Evolutionary conservation across 108 stramenopile species (phyloP).

Genomic region (Stephanodiscus triporus): DNA sequence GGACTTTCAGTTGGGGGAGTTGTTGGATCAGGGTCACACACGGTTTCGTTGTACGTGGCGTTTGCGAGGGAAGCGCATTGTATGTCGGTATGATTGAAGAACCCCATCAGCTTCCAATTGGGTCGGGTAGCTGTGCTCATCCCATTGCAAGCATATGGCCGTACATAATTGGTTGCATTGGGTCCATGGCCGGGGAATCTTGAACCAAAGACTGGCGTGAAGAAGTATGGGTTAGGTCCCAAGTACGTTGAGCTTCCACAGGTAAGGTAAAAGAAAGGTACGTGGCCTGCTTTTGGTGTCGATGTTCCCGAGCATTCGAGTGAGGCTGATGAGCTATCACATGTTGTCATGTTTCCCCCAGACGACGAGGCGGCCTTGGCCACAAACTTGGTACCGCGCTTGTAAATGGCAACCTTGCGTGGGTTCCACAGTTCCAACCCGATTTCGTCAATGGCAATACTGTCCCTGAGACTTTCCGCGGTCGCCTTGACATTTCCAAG

Average conservation of each 20-base stretch:
- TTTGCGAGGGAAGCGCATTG: constrained; percentile 11
- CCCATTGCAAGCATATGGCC: constrained; percentile 28
- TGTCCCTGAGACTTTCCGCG: constrained; percentile 9
- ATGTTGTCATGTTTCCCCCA: constrained; percentile 1
- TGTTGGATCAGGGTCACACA: neutral
- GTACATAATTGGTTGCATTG: neutral
- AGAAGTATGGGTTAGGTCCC: constrained; percentile 26
- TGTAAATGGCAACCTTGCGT: constrained; percentile 9
- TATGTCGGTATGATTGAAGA: constrained; percentile 3
- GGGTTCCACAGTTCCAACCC: constrained; percentile 1
- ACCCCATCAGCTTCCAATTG: constrained; percentile 32
- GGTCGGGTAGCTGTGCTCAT: neutral
- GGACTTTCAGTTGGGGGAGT: neutral
- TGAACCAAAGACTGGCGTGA: constrained; percentile 23
- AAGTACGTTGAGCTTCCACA: constrained; percentile 21
- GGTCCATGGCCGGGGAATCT: constrained; percentile 18
- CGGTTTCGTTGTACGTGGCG: constrained; percentile 4
- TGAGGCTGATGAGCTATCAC: constrained; percentile 4
- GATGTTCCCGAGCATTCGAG: constrained; percentile 20
- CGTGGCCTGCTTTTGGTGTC: constrained; percentile 9
- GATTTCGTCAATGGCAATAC: constrained; percentile 11
- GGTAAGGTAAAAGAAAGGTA: constrained; percentile 21
- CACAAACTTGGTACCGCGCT: constrained; percentile 5
- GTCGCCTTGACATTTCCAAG: constrained; percentile 14
- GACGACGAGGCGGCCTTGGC: constrained; percentile 10